These are phyloP conservation scores for Bipolaris gigantea DNA, from an alignment of 2,329 filamentous ascomycete genomes.

Conservation along the genomic window DNA sequence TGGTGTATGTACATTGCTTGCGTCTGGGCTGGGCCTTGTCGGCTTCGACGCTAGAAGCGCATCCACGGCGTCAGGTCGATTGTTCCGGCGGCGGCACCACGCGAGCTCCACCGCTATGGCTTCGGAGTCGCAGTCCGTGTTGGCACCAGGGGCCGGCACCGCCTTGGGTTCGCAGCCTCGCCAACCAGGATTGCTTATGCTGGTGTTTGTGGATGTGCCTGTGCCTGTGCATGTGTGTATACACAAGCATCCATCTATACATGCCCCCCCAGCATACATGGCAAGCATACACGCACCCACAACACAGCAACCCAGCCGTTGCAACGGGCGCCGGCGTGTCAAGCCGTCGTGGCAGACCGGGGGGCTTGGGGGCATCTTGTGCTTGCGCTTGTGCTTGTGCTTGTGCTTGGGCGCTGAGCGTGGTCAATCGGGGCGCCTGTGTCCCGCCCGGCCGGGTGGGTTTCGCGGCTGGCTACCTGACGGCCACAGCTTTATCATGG, in stretches of 20 bases:
- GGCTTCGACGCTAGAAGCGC: conserved; percentile 6
- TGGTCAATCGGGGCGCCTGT: conserved; percentile 19
- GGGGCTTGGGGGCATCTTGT: no score
- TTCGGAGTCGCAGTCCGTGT: neutral
- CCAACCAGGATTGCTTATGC: neutral
- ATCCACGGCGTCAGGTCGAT: conserved; percentile 4
- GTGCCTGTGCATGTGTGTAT: neutral
- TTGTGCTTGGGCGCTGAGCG: conserved; percentile 11
- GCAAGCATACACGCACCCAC: neutral
- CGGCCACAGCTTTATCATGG: conserved; percentile 19
- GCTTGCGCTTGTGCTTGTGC: no score
- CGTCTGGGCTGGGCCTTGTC: neutral
- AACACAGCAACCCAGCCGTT: neutral
- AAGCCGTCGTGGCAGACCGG: neutral
- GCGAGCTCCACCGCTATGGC: conserved; percentile 6
- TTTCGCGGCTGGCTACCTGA: conserved; percentile 22
- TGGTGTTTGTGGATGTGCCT: neutral
- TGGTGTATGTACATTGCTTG: neutral
- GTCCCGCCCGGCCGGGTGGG: conserved; percentile 23
- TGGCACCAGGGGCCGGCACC: neutral
- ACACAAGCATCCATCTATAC: neutral
- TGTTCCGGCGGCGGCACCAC: conserved; percentile 4
- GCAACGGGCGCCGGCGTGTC: neutral
- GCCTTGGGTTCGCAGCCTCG: conserved; percentile 3
- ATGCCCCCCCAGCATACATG: neutral